Evolutionary conservation across 108 stramenopile species (phyloP).

Genomic region (Stephanodiscus minutulus): DNA sequence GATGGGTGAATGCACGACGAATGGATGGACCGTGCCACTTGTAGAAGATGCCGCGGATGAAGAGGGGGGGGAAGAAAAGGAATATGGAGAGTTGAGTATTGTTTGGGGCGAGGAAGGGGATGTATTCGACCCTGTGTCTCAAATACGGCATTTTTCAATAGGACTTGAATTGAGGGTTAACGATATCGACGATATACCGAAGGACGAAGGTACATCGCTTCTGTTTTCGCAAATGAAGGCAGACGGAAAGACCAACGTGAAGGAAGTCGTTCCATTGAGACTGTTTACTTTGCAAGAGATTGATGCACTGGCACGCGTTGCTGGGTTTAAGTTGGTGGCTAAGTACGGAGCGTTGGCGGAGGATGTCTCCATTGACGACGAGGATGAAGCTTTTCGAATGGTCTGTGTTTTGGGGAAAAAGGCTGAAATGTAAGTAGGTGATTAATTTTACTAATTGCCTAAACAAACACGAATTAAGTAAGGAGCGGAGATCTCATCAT

Average conservation of each 20-base stretch:
- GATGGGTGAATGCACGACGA: constrained; percentile 78
- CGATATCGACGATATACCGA: constrained; percentile 35
- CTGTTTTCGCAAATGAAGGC: constrained; percentile 14
- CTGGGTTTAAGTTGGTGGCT: constrained; percentile 68
- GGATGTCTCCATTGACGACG: constrained; percentile 72
- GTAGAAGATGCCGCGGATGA: constrained; percentile 52
- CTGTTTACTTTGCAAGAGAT: constrained; percentile 88
- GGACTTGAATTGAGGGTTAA: constrained; percentile 59
- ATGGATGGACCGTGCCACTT: constrained; percentile 79
- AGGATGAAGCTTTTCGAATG: constrained; percentile 78
- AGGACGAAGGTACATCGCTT: constrained; percentile 16
- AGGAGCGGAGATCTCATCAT: too few species aligned
- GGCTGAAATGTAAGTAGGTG: too few species aligned
- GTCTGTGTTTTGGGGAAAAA: constrained; percentile 73
- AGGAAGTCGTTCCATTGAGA: constrained; percentile 77
- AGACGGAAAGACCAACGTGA: constrained; percentile 47
- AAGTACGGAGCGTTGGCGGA: constrained; percentile 75
- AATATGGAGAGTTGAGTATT: constrained; percentile 75
- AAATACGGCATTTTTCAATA: constrained; percentile 78
- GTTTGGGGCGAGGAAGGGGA: constrained; percentile 87
- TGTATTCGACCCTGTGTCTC: constrained; percentile 76
- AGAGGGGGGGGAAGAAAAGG: constrained; percentile 43
- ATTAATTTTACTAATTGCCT: too few species aligned
- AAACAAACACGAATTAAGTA: too few species aligned
- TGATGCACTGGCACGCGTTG: constrained; percentile 59